phyloP scores from a whole-genome alignment of 192 early-diverging fungal genomes.

The Thamnidium elegans region DNA sequence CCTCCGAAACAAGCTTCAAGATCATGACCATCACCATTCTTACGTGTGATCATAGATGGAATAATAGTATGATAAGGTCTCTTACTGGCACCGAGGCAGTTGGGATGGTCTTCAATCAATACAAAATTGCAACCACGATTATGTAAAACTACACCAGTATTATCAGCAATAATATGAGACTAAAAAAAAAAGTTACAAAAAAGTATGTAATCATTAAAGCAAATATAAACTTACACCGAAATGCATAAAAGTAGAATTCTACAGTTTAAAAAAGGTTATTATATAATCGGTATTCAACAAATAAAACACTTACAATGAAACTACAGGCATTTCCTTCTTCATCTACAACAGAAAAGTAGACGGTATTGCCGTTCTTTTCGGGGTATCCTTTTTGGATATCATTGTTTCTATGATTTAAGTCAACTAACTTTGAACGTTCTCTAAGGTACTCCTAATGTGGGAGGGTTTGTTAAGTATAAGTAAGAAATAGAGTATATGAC shows the following conservation, averaged over 20 bases:
- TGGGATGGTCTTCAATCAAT: slow-evolving; percentile 57
- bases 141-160: slow-evolving; percentile 67
- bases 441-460: slow-evolving; percentile 46
- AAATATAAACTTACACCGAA: slow-evolving; percentile 51
- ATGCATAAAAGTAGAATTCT: slow-evolving; percentile 50
- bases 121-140: slow-evolving; percentile 67
- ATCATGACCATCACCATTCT: slow-evolving; percentile 29
- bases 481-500: background rate
- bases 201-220: background rate
- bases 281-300: background rate
- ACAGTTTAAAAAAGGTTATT: background rate
- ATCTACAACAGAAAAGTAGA: slow-evolving; percentile 75
- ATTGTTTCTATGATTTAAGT: slow-evolving; percentile 46
- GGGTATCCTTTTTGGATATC: slow-evolving; percentile 58
- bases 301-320: slow-evolving; percentile 54
- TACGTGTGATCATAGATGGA: slow-evolving; percentile 59
- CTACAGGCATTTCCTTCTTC: slow-evolving; percentile 77
- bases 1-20: slow-evolving; percentile 49
- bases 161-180: slow-evolving; percentile 50
- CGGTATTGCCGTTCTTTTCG: slow-evolving; percentile 63
- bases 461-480: background rate
- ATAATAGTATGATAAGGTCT: slow-evolving; percentile 83
- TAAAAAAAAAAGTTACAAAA: slow-evolving; percentile 20
- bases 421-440: slow-evolving; percentile 54
- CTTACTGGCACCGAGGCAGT: slow-evolving; percentile 63